These are phyloP conservation scores for Cerioporus squamosus DNA, from an alignment of 1,284 basidiomycete genomes.

Conservation along the genomic window DNA sequence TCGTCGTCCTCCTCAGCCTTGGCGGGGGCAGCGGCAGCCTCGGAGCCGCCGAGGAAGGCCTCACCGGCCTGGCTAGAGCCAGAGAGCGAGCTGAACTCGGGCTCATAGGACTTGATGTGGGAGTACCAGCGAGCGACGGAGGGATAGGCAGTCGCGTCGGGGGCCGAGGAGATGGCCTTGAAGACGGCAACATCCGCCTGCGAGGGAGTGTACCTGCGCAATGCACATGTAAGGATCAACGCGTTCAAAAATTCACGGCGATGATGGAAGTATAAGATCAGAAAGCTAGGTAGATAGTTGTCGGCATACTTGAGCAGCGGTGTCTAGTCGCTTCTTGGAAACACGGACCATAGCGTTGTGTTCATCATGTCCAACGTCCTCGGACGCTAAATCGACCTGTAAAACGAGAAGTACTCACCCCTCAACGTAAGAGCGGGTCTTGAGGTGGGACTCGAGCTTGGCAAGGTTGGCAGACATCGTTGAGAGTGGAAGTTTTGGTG, in stretches of 20 bases:
- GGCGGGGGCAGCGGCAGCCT: conserved; percentile 50
- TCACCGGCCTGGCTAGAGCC: conserved; percentile 87
- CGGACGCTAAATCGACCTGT: conserved; percentile 5
- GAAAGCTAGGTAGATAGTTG: conserved; percentile 80
- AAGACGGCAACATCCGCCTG: conserved; percentile 97
- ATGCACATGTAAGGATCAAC: conserved; percentile 10
- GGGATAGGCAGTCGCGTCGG: conserved; percentile 72
- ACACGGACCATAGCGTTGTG: conserved; percentile 95
- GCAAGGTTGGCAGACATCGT: conserved; percentile 75
- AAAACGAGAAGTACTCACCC: conserved; percentile 66
- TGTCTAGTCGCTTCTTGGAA: conserved; percentile 99
- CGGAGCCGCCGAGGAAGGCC: conserved; percentile 58
- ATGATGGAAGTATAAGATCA: conserved; percentile 55
- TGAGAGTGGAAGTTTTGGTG: conserved; percentile 22
- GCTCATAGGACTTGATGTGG: conserved; percentile 88
- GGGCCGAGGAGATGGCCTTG: conserved; percentile 73
- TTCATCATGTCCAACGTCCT: conserved; percentile 65
- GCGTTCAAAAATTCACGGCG: background rate
- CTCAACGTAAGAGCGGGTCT: conserved; percentile 87
- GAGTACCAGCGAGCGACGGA: conserved; percentile 93
- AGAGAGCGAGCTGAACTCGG: conserved; percentile 80
- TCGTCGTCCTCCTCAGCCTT: conserved; percentile 94
- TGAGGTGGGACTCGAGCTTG: conserved; percentile 86
- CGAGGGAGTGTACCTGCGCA: conserved; percentile 85
- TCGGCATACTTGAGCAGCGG: conserved; percentile 86